phyloP scores from a whole-genome alignment of 345 rosid species.

The Psidium guajava region DNA sequence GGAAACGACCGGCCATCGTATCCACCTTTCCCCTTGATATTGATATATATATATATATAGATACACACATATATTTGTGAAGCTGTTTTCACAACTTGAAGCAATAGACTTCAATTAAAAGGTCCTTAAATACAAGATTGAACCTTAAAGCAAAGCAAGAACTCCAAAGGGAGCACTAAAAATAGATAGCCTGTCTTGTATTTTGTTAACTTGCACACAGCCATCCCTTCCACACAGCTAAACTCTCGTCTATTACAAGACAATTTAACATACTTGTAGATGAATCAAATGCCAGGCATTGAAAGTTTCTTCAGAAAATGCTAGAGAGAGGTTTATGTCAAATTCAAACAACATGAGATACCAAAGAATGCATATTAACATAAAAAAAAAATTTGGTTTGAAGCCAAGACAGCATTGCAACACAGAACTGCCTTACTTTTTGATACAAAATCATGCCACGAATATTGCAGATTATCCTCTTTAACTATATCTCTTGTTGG shows the following conservation, averaged over 20 bases:
- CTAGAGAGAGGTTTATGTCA: neutral
- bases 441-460: constrained; percentile 98
- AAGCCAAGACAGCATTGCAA: neutral
- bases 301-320: neutral
- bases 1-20: neutral
- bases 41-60: too few relatives aligned
- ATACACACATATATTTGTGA: neutral
- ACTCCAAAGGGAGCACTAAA: neutral
- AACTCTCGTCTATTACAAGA: neutral
- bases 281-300: neutral
- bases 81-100: neutral
- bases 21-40: neutral
- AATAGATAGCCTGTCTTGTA: neutral
- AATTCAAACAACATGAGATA: neutral
- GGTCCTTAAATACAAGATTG: neutral
- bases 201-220: neutral
- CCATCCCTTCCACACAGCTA: neutral
- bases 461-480: constrained; percentile 43
- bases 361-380: neutral
- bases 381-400: neutral
- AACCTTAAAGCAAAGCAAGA: neutral
- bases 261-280: neutral
- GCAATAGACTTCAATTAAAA: neutral
- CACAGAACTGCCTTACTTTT: constrained; percentile 32
- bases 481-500: constrained; percentile 57